Base-by-base conservation (phyloP, 1,284 basidiomycete genomes). In the Cystobasidium slooffiae region DNA sequence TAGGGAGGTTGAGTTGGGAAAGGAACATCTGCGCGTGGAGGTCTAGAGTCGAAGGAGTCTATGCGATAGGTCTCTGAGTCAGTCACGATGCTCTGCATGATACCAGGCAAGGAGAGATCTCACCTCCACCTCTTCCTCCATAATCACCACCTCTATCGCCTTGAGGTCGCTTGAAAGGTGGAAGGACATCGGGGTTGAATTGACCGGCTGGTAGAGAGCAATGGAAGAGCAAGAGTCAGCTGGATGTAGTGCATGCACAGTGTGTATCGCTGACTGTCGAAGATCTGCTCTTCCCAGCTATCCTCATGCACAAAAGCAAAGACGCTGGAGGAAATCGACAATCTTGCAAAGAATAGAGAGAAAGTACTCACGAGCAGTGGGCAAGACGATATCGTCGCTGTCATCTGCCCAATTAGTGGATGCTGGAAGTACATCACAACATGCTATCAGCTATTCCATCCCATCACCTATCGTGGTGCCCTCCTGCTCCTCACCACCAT, bases 331-430 rank as follows among this genome's bases (percentile, higher is more conserved):
- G 31, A 31, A 31, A 31, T 31, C 31, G 31, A 31, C 31, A 31
- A 55, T n/a, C n/a, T 31, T 70, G 68, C 55, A 51, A n/a, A 20
- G 8, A n/a, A 61, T 20, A 44, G 46, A 55, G 39, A 31, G 20
- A 69, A 24, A 49, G 8, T 31, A 85, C 93, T 85, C 84, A 95
- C 94, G 94, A 81, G 92, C 93, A 79, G 88, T 90, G 31, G 94
- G 94, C 75, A 97, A 86, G 53, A 66, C 64, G 51, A 66, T 47
- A 31, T 87, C 80, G 76, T 95, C 93, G 91, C 95, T 93, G 83
- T 96, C 94, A 82, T 96, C 94, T n/a, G 94, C 94, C 94, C 94
- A 97, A 81, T 92, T 94, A 81, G 93, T 93, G 70, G 91, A 84
- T 75, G 88, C 91, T 92, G n/a, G n/a, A n/a, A n/a, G n/a, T n/a